A percentile compares a stretch with the other conserved stretches of the same genome.
Conservation (phyloP, 2,329 filamentous ascomycete genomes). For the Exophiala aquamarina region DNA sequence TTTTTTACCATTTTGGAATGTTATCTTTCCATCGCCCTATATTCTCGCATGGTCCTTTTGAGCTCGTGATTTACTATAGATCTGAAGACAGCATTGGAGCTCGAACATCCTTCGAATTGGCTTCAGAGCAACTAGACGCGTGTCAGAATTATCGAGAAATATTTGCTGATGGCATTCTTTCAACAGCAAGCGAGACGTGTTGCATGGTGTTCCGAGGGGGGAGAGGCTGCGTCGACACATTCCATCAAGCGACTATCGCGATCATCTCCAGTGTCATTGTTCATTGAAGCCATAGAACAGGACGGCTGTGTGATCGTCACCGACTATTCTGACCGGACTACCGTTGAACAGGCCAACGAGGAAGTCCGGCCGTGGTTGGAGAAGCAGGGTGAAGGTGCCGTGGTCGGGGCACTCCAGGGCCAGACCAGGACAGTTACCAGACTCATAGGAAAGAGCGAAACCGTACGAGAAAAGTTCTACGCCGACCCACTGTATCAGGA, state of each 20-base stretch:
- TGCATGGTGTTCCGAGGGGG: conserved; percentile 8
- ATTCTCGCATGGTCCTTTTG: no score
- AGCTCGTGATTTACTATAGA: no score
- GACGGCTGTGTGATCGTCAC: conserved; percentile 37
- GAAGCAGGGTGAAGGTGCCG: conserved; percentile 24
- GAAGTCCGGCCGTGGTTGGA: conserved; percentile 33
- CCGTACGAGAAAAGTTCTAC: conserved; percentile 39
- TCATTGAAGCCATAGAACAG: conserved; percentile 35
- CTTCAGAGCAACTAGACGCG: no score
- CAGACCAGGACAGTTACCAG: conserved; percentile 38
- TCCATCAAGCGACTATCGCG: conserved; percentile 17
- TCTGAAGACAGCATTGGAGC: no score
- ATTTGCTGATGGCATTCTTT: conserved; percentile 19
- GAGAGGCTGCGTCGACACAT: conserved; percentile 1
- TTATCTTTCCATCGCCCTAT: no score
- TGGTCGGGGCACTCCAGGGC: conserved; percentile 34
- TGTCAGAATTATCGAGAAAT: neutral
- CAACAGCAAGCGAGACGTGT: conserved; percentile 18
- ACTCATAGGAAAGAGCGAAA: conserved; percentile 36
- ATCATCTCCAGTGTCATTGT: conserved; percentile 22
- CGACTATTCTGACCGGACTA: conserved; percentile 32
- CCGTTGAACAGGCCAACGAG: conserved; percentile 30
- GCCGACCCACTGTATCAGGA: conserved; percentile 34
- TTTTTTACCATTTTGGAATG: no score
- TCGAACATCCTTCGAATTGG: no score